phyloP scores from a whole-genome alignment of 805 yeast species.

The Metschnikowia baotianmanensis region DNA sequence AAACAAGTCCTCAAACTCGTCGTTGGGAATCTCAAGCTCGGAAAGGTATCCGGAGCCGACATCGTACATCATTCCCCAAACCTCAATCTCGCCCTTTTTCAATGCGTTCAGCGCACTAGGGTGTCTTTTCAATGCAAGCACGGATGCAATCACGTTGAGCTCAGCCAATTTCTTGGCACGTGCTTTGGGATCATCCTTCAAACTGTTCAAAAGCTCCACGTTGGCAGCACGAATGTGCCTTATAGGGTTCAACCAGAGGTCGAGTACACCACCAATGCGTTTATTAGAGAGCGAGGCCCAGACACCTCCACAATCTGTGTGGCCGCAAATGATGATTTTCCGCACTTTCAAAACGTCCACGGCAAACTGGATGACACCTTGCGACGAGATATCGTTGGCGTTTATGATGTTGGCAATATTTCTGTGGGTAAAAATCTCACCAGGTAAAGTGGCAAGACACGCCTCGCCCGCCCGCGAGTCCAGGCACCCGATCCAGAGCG shows the following conservation, averaged over 20 bases:
- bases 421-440: slow-evolving; percentile 22
- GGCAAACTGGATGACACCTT: slow-evolving; percentile 22
- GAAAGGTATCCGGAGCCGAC: slow-evolving; percentile 21
- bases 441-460: slow-evolving; percentile 21
- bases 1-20: slow-evolving; percentile 43
- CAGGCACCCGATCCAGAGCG: slow-evolving; percentile 23
- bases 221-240: slow-evolving; percentile 23
- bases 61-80: slow-evolving; percentile 24
- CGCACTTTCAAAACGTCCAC: slow-evolving; percentile 22
- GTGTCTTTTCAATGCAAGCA: slow-evolving; percentile 21
- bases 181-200: slow-evolving; percentile 17
- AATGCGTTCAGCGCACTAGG: slow-evolving; percentile 22
- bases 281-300: slow-evolving; percentile 23
- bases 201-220: slow-evolving; percentile 15
- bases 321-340: slow-evolving; percentile 22
- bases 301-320: slow-evolving; percentile 23
- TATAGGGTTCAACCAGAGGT: slow-evolving; percentile 23
- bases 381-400: slow-evolving; percentile 21
- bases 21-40: slow-evolving; percentile 30
- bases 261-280: slow-evolving; percentile 22
- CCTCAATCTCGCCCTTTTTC: slow-evolving; percentile 22
- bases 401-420: slow-evolving; percentile 22
- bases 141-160: slow-evolving; percentile 21
- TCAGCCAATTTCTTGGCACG: slow-evolving; percentile 22
- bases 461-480: slow-evolving; percentile 23